Evolutionary conservation across 441 rosid genomes (phyloP), one percentile per base, ranked within the genome.

Genomic region (Erysimum cheiri): DNA sequence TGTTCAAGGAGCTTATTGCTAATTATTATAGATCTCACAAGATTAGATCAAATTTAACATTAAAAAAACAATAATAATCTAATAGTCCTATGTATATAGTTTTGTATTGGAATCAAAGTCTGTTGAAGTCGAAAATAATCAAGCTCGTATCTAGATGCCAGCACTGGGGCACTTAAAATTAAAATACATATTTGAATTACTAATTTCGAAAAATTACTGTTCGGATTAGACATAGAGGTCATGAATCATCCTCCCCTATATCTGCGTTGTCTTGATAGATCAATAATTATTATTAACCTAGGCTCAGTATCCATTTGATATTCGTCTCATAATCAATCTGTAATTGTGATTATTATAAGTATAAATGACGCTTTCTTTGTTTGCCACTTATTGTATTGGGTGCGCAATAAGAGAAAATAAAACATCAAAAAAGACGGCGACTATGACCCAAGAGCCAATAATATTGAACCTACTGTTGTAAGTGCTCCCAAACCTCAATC

Each of bases 311-410:
- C 8, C 37, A 37, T 64, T 46, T 44, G 14, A 28, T 33, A n/a
- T 41, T 28, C 15, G 19, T 31, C 37, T 36, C 36, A 36, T 43
- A 37, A 56, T 62, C 59, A 28, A 37, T 64, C 40, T 33, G 31
- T 39, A 49, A 39, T 47, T 72, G 53, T 39, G 52, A 14, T 41
- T 73, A 73, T 66, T 50, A 40, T 60, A 66, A 50, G 32, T 50
- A 60, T 32, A 41, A 3, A 8, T 52, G 56, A 40, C 49, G 19
- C 24, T 67, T 24, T 67, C 62, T 60, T 52, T 73, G 77, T 60
- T 73, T 67, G 72, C 77, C 77, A 73, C 77, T 73, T 67, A 43
- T 46, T 35, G 64, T 36, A 29, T 47, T 64, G 28, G 69, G 22
- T 48, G 68, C 72, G 68, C 55, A 50, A 73, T 58, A 32, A 33